phyloP scores from a whole-genome alignment of 345 rosid species.

The Populus ilicifolia region DNA sequence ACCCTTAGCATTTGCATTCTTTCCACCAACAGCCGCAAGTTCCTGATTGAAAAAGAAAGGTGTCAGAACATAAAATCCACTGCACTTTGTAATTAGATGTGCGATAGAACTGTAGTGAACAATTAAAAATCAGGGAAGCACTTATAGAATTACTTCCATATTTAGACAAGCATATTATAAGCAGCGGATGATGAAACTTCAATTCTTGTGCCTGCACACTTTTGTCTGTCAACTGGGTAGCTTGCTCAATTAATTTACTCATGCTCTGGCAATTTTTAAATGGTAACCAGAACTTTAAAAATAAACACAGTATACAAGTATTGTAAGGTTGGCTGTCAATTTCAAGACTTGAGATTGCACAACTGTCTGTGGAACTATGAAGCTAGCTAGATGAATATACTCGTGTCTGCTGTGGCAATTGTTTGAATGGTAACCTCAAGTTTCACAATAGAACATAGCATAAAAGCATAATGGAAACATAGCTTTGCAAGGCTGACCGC shows the following conservation, averaged over 20 bases:
- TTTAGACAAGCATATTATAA: neutral
- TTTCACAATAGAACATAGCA: neutral
- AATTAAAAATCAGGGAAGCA: neutral
- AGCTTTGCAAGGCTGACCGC: neutral
- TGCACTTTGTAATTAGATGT: neutral
- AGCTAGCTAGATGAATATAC: neutral
- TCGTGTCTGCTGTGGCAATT: neutral
- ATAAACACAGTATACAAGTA: neutral
- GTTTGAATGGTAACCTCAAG: neutral
- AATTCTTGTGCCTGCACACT: neutral
- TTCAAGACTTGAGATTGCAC: neutral
- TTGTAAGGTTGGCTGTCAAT: neutral
- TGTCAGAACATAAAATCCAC: neutral
- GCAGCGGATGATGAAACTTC: neutral
- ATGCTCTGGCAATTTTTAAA: neutral
- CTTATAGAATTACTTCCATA: neutral
- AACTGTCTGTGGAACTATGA: neutral
- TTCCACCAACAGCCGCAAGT: conserved; percentile 75
- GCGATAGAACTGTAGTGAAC: neutral
- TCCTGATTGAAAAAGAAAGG: conserved; percentile 42
- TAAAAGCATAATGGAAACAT: neutral
- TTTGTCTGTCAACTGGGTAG: neutral
- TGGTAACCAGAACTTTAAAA: neutral
- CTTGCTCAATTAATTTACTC: neutral
- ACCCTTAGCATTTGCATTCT: conserved; percentile 53